Evolutionary conservation across 2,329 filamentous ascomycete species (phyloP).

Genomic region (Coniochaeta sp.): DNA sequence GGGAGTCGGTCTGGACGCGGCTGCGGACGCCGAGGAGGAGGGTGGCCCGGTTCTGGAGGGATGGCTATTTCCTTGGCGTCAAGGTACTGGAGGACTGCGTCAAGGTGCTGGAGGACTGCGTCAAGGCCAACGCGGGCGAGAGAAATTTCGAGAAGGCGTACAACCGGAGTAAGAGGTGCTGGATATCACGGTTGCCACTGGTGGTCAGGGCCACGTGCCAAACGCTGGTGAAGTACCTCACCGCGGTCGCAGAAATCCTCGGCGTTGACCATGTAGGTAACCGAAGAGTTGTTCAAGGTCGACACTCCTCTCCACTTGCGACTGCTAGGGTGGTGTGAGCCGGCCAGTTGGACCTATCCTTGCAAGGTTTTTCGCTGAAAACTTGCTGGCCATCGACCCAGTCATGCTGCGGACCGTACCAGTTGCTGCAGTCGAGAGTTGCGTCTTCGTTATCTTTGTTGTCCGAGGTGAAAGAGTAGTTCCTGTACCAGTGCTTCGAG

Average conservation of each 20-base stretch:
- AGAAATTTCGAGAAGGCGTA: constrained; percentile 93
- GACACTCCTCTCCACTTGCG: no score
- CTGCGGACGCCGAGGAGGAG: constrained; percentile 59
- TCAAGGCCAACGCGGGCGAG: constrained; percentile 75
- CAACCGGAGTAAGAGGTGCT: constrained; percentile 76
- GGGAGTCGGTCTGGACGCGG: constrained; percentile 31
- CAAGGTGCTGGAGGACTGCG: no score
- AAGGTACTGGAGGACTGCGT: constrained; percentile 78
- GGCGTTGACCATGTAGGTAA: no score
- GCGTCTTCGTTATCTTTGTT: constrained; percentile 10
- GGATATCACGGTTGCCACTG: constrained; percentile 84
- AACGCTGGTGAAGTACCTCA: constrained; percentile 87
- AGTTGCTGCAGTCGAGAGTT: neutral
- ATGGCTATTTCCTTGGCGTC: constrained; percentile 80
- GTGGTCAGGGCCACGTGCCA: constrained; percentile 67
- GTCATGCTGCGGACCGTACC: constrained; percentile 21
- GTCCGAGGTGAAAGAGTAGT: constrained; percentile 16
- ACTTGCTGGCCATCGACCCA: constrained; percentile 21
- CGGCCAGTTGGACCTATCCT: no score
- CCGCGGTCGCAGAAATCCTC: constrained; percentile 43
- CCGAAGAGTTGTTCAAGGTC: no score
- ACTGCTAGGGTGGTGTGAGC: no score
- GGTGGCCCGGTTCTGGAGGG: constrained; percentile 58
- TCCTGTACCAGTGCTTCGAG: constrained; percentile 24
- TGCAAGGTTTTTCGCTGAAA: no score